A percentile compares a stretch with the other conserved stretches of the same genome.
phyloP scores from a whole-genome alignment of 371 early-diverging fungal species.

The Rhizopus arrhizus region DNA sequence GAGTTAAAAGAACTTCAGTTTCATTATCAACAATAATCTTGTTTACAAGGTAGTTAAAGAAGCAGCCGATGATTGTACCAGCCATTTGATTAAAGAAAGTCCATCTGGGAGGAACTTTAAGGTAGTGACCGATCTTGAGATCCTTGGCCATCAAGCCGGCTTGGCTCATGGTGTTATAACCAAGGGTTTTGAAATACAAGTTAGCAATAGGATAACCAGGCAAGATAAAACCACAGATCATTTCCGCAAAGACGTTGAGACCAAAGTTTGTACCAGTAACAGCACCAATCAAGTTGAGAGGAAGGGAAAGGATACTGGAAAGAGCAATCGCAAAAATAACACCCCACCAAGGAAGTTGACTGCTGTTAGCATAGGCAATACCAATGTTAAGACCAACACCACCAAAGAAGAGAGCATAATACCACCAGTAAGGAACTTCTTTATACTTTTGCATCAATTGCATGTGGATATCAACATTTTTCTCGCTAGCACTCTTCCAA shows the following conservation, averaged over 20 bases:
- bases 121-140: constrained; percentile 74
- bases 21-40: constrained; percentile 48
- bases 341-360: constrained; percentile 72
- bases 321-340: constrained; percentile 69
- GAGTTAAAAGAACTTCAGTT: constrained; percentile 42
- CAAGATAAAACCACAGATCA: constrained; percentile 51
- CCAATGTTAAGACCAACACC: constrained; percentile 67
- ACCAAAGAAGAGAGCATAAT: constrained; percentile 57
- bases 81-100: constrained; percentile 64
- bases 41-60: constrained; percentile 61
- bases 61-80: constrained; percentile 61
- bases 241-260: constrained; percentile 69
- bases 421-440: constrained; percentile 79
- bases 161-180: constrained; percentile 59
- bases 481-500: neutral
- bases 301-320: constrained; percentile 38
- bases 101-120: constrained; percentile 73
- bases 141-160: constrained; percentile 59
- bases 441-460: constrained; percentile 37
- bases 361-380: constrained; percentile 56
- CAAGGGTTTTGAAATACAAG: constrained; percentile 57
- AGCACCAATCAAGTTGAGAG: constrained; percentile 43
- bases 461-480: constrained; percentile 32
- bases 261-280: constrained; percentile 44
- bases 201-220: constrained; percentile 56